These are phyloP conservation scores for Perkinsus marinus DNA, from an alignment of 169 alveolate species.

Conservation along the genomic window DNA sequence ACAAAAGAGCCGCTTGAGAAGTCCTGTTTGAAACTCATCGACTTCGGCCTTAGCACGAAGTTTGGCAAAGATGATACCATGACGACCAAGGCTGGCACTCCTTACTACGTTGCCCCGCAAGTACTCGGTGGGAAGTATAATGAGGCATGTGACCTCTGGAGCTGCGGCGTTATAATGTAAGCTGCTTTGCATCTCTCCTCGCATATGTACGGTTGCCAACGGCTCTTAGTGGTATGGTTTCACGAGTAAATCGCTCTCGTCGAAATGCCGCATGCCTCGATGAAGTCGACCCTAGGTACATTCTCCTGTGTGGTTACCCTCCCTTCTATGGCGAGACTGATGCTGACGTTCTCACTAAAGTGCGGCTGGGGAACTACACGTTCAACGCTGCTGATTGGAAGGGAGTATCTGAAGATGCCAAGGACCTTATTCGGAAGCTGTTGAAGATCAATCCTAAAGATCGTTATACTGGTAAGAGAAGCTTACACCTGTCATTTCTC, in stretches of 20 bases:
- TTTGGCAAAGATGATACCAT: conserved; percentile 35
- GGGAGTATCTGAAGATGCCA: conserved; percentile 61
- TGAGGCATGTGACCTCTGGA: conserved; percentile 75
- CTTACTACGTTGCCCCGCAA: conserved; percentile 68
- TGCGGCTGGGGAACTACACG: conserved; percentile 55
- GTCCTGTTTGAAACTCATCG: conserved; percentile 57
- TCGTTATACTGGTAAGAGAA: neutral
- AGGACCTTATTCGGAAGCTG: conserved; percentile 59
- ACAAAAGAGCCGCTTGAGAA: conserved; percentile 29
- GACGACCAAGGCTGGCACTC: conserved; percentile 64
- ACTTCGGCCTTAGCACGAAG: conserved; percentile 69
- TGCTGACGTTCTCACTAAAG: conserved; percentile 54
- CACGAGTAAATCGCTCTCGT: too few species aligned
- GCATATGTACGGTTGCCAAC: too few species aligned
- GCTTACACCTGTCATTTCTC: neutral
- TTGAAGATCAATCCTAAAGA: conserved; percentile 32
- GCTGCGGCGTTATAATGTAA: conserved; percentile 46
- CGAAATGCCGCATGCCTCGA: too few species aligned
- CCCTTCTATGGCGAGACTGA: conserved; percentile 76
- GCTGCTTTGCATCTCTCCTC: too few species aligned
- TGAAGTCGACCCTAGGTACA: conserved; percentile 58
- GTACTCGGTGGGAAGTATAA: conserved; percentile 51
- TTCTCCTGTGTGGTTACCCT: conserved; percentile 67
- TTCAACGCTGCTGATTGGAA: conserved; percentile 71
- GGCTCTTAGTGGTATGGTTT: too few species aligned